phyloP scores from a whole-genome alignment of 2,329 filamentous ascomycete species.

The Dothideomycetidae sp. region DNA sequence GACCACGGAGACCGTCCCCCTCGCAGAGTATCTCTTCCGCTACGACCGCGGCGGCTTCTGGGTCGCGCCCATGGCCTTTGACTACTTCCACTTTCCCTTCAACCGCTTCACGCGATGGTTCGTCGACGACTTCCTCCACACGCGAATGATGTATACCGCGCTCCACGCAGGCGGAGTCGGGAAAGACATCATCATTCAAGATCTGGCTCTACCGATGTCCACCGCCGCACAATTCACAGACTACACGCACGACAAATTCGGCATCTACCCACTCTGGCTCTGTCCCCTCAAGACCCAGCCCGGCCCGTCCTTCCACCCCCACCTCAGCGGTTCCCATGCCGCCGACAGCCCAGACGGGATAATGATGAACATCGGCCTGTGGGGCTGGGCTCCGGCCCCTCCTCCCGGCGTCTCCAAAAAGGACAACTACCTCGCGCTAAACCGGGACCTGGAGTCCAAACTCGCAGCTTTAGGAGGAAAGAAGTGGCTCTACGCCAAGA shows the following conservation, averaged over 20 bases:
- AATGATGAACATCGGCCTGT: constrained; percentile 49
- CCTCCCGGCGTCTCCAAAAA: background rate
- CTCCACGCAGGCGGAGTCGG: constrained; percentile 47
- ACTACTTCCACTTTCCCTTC: constrained; percentile 51
- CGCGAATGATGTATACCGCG: constrained; percentile 51
- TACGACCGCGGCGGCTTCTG: constrained; percentile 59
- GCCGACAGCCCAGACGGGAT: constrained; percentile 14
- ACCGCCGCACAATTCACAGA: constrained; percentile 31
- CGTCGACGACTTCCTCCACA: constrained; percentile 49
- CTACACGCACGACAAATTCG: constrained; percentile 26
- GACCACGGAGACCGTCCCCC: constrained; percentile 41
- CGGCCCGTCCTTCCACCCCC: constrained; percentile 20
- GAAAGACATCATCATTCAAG: constrained; percentile 50
- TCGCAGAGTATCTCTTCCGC: constrained; percentile 55
- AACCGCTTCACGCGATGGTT: constrained; percentile 47
- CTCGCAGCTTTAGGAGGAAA: constrained; percentile 46
- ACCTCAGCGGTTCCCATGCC: constrained; percentile 12
- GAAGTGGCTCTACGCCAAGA: constrained; percentile 58
- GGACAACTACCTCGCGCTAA: constrained; percentile 37
- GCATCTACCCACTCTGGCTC: constrained; percentile 36
- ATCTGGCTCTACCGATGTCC: constrained; percentile 37
- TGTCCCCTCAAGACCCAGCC: constrained; percentile 27
- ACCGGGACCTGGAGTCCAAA: constrained; percentile 46
- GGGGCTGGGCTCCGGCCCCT: constrained; percentile 35
- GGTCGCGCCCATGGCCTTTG: constrained; percentile 48